Evolutionary conservation across 2,329 filamentous ascomycete species (phyloP).

Genomic region (Trichoderma breve): DNA sequence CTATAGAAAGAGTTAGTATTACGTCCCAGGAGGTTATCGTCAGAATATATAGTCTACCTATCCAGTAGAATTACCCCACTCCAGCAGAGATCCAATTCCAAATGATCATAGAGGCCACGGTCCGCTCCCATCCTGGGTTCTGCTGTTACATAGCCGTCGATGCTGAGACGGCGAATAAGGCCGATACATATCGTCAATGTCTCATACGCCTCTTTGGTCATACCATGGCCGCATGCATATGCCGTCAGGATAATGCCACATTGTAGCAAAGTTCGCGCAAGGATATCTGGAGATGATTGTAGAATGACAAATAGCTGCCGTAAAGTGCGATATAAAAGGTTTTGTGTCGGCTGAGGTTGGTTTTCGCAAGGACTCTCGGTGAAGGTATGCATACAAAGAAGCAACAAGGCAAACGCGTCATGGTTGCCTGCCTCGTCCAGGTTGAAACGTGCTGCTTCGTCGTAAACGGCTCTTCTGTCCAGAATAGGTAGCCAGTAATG

Average conservation of each 20-base stretch:
- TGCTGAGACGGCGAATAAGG: conserved; percentile 1
- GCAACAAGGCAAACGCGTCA: neutral
- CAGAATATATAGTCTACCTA: neutral
- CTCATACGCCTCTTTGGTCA: neutral
- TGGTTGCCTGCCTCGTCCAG: neutral
- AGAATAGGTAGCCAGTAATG: neutral
- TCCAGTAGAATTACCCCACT: neutral
- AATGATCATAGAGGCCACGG: neutral
- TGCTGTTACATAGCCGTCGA: neutral
- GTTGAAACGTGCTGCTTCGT: neutral
- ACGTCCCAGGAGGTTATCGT: no score
- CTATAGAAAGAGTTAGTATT: neutral
- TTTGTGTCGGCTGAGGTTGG: neutral
- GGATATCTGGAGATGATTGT: neutral
- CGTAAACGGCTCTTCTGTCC: neutral
- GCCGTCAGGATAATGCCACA: neutral
- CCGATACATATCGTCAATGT: conserved; percentile 1
- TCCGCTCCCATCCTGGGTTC: no score
- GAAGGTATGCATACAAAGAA: conserved; percentile 8
- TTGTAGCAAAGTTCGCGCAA: neutral
- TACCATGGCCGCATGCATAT: conserved; percentile 1
- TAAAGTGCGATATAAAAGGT: neutral
- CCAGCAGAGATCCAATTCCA: neutral
- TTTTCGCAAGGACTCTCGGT: neutral
- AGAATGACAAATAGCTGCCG: conserved; percentile 1